Percentiles rank a stretch among this genome's conserved stretches.
phyloP scores from a whole-genome alignment of 2,329 filamentous ascomycete species.

The Alternaria brassicicola region DNA sequence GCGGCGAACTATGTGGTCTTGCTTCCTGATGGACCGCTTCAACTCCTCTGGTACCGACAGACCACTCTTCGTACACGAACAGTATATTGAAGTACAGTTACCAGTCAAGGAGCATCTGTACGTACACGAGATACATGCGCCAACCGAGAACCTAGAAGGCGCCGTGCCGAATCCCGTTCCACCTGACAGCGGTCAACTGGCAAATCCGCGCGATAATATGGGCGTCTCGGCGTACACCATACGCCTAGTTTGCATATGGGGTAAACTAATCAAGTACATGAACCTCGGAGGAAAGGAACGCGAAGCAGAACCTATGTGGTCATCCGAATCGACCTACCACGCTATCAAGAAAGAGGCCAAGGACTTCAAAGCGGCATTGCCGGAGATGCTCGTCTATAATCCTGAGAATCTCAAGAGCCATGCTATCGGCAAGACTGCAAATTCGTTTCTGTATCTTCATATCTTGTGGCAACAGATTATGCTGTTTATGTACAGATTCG shows the following conservation, averaged over 20 bases:
- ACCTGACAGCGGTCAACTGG: slow-evolving; percentile 67
- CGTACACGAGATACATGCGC: slow-evolving; percentile 85
- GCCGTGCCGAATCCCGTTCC: slow-evolving; percentile 67
- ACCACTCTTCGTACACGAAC: slow-evolving; percentile 88
- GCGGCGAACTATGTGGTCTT: slow-evolving; percentile 95
- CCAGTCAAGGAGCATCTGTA: slow-evolving; percentile 91
- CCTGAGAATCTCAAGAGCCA: slow-evolving; percentile 84
- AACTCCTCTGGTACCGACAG: slow-evolving; percentile 94
- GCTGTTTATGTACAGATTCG: slow-evolving; percentile 88
- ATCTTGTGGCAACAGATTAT: slow-evolving; percentile 88
- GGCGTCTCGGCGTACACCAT: slow-evolving; percentile 92
- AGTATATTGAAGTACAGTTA: slow-evolving; percentile 85
- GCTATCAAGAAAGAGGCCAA: slow-evolving; percentile 73
- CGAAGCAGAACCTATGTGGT: slow-evolving; percentile 81
- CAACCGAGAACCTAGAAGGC: slow-evolving; percentile 82
- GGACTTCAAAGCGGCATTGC: slow-evolving; percentile 71
- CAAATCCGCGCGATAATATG: slow-evolving; percentile 81
- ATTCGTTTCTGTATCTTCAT: slow-evolving; percentile 92
- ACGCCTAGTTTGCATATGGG: slow-evolving; percentile 85
- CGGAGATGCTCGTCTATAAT: slow-evolving; percentile 74
- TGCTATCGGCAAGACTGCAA: slow-evolving; percentile 81
- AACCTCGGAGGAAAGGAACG: slow-evolving; percentile 86
- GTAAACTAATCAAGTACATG: slow-evolving; percentile 84
- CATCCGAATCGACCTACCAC: slow-evolving; percentile 75
- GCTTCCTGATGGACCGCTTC: slow-evolving; percentile 96